A percentile compares a stretch with the other conserved stretches of the same genome.
phyloP scores from a whole-genome alignment of 371 early-diverging fungal species.

The Aphelidium insulamus region DNA sequence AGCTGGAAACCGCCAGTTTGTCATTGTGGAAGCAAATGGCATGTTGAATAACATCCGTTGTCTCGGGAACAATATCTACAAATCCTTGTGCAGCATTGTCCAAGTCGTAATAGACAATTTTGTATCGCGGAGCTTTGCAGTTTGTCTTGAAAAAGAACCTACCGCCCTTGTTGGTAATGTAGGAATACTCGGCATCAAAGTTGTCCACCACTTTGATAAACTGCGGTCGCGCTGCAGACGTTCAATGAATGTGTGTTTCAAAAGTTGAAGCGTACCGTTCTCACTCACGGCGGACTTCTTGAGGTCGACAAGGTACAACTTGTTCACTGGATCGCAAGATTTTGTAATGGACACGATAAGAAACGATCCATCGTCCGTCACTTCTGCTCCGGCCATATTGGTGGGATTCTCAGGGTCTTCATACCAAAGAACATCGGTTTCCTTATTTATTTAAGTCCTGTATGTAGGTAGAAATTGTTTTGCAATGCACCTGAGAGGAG shows the following conservation, averaged over 20 bases:
- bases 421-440: slow-evolving; percentile 13
- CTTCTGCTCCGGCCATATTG: slow-evolving; percentile 7
- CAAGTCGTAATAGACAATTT: slow-evolving; percentile 32
- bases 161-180: slow-evolving; percentile 28
- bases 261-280: no score
- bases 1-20: slow-evolving; percentile 25
- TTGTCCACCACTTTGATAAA: slow-evolving; percentile 18
- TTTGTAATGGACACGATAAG: slow-evolving; percentile 15
- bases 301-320: slow-evolving; percentile 22
- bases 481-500: slow-evolving; percentile 22
- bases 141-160: slow-evolving; percentile 35
- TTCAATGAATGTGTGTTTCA: no score
- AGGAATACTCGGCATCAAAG: slow-evolving; percentile 20
- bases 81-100: slow-evolving; percentile 22
- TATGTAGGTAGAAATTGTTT: slow-evolving; percentile 3
- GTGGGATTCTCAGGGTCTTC: slow-evolving; percentile 21
- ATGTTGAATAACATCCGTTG: slow-evolving; percentile 18
- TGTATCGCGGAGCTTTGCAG: slow-evolving; percentile 24
- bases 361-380: slow-evolving; percentile 28
- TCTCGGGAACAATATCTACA: slow-evolving; percentile 25
- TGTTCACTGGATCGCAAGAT: slow-evolving; percentile 21
- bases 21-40: slow-evolving; percentile 16
- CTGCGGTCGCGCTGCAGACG: slow-evolving; percentile 2
- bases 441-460: not conserved
- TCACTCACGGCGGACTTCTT: slow-evolving; percentile 1